Evolutionary conservation across 106 monocot species (phyloP).

Genomic region (Acanthochlamys bracteata): DNA sequence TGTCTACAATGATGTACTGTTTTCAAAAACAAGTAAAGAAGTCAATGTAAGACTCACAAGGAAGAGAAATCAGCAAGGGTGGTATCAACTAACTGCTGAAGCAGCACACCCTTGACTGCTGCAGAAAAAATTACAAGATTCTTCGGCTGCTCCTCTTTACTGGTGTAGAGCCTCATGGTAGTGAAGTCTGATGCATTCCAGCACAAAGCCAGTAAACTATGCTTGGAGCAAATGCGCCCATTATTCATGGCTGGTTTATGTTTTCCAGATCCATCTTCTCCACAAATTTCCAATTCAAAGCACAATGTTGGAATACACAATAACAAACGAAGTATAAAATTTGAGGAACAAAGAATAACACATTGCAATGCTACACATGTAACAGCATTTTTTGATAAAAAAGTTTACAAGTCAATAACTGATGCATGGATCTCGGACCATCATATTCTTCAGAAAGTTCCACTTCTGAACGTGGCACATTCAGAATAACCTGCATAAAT

Average conservation of each 20-base stretch:
- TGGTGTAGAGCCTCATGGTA: constrained; percentile 54
- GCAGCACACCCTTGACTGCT: constrained; percentile 57
- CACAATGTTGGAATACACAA: not conserved
- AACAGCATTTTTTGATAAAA: too few species aligned
- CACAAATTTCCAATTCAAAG: not conserved
- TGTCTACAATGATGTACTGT: too few species aligned
- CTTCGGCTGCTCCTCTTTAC: constrained; percentile 57
- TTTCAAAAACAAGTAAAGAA: too few species aligned
- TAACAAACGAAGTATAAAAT: not conserved
- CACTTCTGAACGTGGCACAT: too few species aligned
- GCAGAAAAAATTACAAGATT: constrained; percentile 45
- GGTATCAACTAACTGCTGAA: constrained; percentile 63
- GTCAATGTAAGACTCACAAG: too few species aligned
- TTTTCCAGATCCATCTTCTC: constrained; percentile 48
- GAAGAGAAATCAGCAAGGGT: constrained; percentile 50
- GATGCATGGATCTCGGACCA: too few species aligned
- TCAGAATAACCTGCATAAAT: too few species aligned
- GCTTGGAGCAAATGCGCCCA: constrained; percentile 76
- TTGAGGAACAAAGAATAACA: not conserved
- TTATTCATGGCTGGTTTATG: constrained; percentile 57
- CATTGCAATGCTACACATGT: too few species aligned
- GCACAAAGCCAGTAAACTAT: constrained; percentile 76
- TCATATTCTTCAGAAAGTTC: too few species aligned
- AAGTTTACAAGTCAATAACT: too few species aligned
- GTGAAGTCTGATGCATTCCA: constrained; percentile 59